Percentiles rank a stretch among this genome's conserved stretches.
Evolutionary conservation across 2,329 filamentous ascomycete genomes (phyloP).

Genomic region (Phialophora tarda): DNA sequence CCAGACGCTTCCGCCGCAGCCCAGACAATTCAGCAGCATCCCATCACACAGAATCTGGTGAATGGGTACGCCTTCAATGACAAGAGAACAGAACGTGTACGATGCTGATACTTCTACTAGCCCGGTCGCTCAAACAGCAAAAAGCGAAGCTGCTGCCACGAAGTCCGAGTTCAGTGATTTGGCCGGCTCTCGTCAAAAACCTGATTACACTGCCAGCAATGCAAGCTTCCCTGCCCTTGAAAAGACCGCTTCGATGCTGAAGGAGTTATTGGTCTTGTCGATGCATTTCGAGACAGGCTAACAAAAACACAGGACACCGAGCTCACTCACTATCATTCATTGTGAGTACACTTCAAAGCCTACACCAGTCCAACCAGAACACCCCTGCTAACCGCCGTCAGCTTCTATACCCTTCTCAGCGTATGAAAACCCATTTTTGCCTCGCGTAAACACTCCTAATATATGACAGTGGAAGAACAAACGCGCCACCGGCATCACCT

Average conservation of each 20-base stretch:
- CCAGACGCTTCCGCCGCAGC: slow-evolving; percentile 57
- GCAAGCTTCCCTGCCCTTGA: neutral
- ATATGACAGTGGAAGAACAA: slow-evolving; percentile 66
- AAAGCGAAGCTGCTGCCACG: slow-evolving; percentile 61
- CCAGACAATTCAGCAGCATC: slow-evolving; percentile 56
- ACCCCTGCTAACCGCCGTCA: slow-evolving; percentile 39
- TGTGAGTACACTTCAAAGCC: slow-evolving; percentile 65
- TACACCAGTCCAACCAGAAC: slow-evolving; percentile 28
- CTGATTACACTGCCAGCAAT: slow-evolving; percentile 62
- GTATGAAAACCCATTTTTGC: slow-evolving; percentile 47
- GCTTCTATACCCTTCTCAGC: slow-evolving; percentile 68
- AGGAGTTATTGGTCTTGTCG: neutral
- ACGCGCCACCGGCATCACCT: slow-evolving; percentile 67
- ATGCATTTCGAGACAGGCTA: neutral
- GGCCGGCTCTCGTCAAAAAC: slow-evolving; percentile 59
- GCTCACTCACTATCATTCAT: slow-evolving; percentile 52
- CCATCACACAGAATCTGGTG: slow-evolving; percentile 53
- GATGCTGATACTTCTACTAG: slow-evolving; percentile 41
- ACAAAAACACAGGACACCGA: slow-evolving; percentile 51
- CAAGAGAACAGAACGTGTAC: neutral
- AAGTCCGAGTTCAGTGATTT: slow-evolving; percentile 64
- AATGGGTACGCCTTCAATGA: slow-evolving; percentile 29
- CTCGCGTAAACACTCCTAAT: slow-evolving; percentile 27
- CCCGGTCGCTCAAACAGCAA: slow-evolving; percentile 64
- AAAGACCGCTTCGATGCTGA: neutral